phyloP scores from a whole-genome alignment of 1,139 yeast genomes.

The Yamadazyma atmosphaerica region DNA sequence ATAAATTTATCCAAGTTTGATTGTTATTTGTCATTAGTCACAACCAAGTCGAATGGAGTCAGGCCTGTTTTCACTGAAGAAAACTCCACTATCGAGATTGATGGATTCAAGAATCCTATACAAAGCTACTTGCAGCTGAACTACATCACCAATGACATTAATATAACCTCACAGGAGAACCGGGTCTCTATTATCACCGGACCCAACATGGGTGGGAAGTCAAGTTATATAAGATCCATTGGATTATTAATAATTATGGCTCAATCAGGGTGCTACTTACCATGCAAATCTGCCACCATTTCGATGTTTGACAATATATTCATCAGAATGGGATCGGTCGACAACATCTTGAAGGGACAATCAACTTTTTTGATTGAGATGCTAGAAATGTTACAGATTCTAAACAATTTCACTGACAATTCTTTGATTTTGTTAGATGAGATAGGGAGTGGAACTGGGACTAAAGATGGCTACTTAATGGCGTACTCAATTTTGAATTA shows the following conservation, averaged over 20 bases:
- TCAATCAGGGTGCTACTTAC: slow-evolving; percentile 91
- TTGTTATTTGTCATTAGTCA: slow-evolving; percentile 69
- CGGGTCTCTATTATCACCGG: slow-evolving; percentile 81
- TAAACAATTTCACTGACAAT: slow-evolving; percentile 42
- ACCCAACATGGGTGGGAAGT: slow-evolving; percentile 98
- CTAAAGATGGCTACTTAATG: slow-evolving; percentile 84
- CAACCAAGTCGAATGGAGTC: slow-evolving; percentile 47
- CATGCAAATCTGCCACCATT: slow-evolving; percentile 48
- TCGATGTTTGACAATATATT: slow-evolving; percentile 62
- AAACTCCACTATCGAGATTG: slow-evolving; percentile 51
- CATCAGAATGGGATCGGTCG: slow-evolving; percentile 72
- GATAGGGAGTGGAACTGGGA: slow-evolving; percentile 85
- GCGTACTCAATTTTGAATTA: slow-evolving; percentile 77
- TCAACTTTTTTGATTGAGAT: slow-evolving; percentile 80
- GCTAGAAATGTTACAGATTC: slow-evolving; percentile 60
- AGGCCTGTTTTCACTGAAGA: slow-evolving; percentile 58
- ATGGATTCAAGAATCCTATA: slow-evolving; percentile 75
- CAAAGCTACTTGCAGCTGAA: slow-evolving; percentile 45
- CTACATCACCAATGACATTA: slow-evolving; percentile 72
- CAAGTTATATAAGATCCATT: slow-evolving; percentile 87
- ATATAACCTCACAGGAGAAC: slow-evolving; percentile 42
- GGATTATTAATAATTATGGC: slow-evolving; percentile 89
- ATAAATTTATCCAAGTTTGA: slow-evolving; percentile 62
- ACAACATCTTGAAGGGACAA: slow-evolving; percentile 64
- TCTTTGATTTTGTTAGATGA: slow-evolving; percentile 80